These are phyloP conservation scores for Penicillium macrosclerotiorum DNA, from an alignment of 495 filamentous ascomycete genomes.

Conservation along the genomic window DNA sequence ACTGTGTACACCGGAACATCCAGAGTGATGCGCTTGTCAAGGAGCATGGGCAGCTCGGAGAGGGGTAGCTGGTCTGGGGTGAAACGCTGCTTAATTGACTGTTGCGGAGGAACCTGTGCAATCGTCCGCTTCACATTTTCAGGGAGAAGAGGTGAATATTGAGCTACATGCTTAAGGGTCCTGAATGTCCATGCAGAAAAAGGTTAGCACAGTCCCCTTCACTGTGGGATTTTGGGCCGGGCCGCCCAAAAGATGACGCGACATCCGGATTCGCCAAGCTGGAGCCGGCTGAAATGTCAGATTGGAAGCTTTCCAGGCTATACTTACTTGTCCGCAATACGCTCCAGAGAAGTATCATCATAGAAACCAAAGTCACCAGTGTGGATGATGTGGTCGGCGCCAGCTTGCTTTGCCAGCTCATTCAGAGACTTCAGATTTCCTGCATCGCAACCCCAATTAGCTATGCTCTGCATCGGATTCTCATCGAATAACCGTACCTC, in stretches of 20 bases:
- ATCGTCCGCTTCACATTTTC: conserved; percentile 87
- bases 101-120: conserved; percentile 58
- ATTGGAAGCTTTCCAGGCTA: not conserved
- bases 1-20: conserved; percentile 98
- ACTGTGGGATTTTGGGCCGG: conserved; percentile 3
- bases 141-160: conserved; percentile 92
- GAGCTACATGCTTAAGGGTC: conserved; percentile 95
- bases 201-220: conserved; percentile 15
- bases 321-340: conserved; percentile 97
- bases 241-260: too few relatives aligned
- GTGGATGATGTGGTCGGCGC: conserved; percentile 94
- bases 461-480: not conserved
- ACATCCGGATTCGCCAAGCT: not conserved
- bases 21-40: conserved; percentile 81
- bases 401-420: conserved; percentile 88
- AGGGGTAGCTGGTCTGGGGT: conserved; percentile 79
- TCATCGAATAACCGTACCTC: conserved; percentile 60
- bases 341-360: conserved; percentile 90
- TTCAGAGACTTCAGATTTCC: conserved; percentile 95
- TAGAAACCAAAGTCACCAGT: conserved; percentile 99
- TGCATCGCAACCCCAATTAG: conserved; percentile 39
- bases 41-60: conserved; percentile 89
- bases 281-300: not conserved
- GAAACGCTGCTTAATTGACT: conserved; percentile 79
- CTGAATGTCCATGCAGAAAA: conserved; percentile 42